These are phyloP conservation scores for Penicillium griseofulvum DNA, from an alignment of 2,329 filamentous ascomycete species.

Conservation along the genomic window DNA sequence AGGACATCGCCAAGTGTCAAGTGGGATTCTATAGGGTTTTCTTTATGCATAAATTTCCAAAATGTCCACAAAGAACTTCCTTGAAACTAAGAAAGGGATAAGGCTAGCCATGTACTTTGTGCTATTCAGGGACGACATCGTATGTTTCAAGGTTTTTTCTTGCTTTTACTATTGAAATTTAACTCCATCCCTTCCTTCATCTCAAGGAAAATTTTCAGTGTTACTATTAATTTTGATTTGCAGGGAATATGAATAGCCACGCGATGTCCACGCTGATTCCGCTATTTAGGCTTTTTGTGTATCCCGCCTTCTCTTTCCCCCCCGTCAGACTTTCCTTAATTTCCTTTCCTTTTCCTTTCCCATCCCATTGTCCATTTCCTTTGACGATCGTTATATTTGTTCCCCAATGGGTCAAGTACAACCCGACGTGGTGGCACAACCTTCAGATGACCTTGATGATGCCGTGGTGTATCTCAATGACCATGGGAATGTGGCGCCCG, in stretches of 20 bases:
- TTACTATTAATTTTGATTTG: neutral
- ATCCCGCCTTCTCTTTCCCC: neutral
- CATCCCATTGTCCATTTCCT: neutral
- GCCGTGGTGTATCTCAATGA: constrained; percentile 23
- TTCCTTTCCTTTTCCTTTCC: too few relatives aligned
- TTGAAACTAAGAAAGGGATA: neutral
- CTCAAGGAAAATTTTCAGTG: neutral
- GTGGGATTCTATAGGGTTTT: too few relatives aligned
- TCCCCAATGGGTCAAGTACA: constrained; percentile 15
- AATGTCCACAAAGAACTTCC: neutral
- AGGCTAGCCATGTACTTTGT: neutral
- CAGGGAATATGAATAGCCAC: neutral
- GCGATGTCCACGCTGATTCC: neutral
- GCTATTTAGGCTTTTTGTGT: neutral
- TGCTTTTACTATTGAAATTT: neutral
- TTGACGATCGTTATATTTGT: neutral
- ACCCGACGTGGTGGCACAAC: constrained; percentile 1
- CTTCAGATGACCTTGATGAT: constrained; percentile 15
- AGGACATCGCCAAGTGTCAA: neutral
- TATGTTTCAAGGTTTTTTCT: neutral
- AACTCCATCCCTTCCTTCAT: neutral
- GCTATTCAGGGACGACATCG: too few relatives aligned
- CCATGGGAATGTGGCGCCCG: constrained; percentile 6
- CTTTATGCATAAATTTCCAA: neutral
- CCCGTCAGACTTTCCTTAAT: too few relatives aligned